A percentile compares a stretch with the other conserved stretches of the same genome.
These are phyloP conservation scores for Blechomonas ayalai DNA, from an alignment of 208 protist species.

Conservation along the genomic window DNA sequence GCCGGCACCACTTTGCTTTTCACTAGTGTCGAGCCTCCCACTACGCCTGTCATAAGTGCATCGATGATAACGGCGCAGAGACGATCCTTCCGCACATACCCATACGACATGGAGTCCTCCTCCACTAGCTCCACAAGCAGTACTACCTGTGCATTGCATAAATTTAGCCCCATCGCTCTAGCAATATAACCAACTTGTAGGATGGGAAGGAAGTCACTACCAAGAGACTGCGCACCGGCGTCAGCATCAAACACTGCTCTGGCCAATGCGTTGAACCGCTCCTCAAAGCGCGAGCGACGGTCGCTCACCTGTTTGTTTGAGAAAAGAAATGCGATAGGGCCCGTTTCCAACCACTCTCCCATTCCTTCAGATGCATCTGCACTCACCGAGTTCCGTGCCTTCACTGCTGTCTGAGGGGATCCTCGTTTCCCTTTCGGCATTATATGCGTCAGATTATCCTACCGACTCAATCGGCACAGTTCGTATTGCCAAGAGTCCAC, in stretches of 20 bases:
- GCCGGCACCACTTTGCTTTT: conserved; percentile 4
- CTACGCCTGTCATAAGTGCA: conserved; percentile 62
- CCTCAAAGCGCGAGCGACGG: conserved; percentile 7
- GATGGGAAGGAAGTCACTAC: conserved; percentile 42
- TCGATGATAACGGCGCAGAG: conserved; percentile 58
- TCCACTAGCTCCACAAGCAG: conserved; percentile 65
- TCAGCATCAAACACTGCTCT: conserved; percentile 18
- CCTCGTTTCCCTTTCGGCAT: no score
- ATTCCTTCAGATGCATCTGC: no score
- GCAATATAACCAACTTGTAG: conserved; percentile 72
- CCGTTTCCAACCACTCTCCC: no score
- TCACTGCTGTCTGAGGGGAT: no score
- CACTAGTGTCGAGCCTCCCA: conserved; percentile 33
- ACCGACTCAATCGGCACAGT: no score
- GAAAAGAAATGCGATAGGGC: no score
- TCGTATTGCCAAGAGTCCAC: no score
- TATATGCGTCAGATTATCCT: no score
- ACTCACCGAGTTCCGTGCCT: no score
- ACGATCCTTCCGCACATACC: conserved; percentile 35
- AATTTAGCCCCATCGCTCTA: conserved; percentile 79
- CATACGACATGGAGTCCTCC: conserved; percentile 47
- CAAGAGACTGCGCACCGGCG: neutral
- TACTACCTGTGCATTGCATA: conserved; percentile 48
- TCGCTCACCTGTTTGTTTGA: no score
- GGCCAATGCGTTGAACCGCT: conserved; percentile 24